These are phyloP conservation scores for Lepraria neglecta DNA, from an alignment of 495 filamentous ascomycete genomes.

Conservation along the genomic window DNA sequence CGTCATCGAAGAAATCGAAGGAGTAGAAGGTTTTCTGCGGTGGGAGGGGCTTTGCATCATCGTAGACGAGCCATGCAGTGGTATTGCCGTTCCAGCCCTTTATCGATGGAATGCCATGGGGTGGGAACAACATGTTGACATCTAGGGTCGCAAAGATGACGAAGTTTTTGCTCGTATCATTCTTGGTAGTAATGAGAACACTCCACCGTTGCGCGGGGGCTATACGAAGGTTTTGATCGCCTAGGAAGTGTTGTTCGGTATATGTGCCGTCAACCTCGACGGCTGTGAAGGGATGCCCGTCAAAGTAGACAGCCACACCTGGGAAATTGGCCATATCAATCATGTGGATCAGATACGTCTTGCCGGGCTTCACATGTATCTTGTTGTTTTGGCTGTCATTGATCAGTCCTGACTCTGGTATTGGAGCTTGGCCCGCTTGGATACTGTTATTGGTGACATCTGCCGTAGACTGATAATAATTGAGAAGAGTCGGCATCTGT, in stretches of 20 bases:
- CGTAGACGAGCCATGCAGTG: constrained; percentile 75
- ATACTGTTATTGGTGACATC: constrained; percentile 40
- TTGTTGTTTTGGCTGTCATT: constrained; percentile 53
- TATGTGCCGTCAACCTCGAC: constrained; percentile 51
- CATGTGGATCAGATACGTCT: constrained; percentile 73
- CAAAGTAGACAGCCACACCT: constrained; percentile 65
- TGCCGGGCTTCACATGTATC: constrained; percentile 60
- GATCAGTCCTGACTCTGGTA: constrained; percentile 49
- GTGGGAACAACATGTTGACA: constrained; percentile 22
- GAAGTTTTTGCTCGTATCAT: constrained; percentile 58
- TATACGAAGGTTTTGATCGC: constrained; percentile 46
- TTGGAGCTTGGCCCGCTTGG: constrained; percentile 45
- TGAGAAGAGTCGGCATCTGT: constrained; percentile 40
- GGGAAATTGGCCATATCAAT: constrained; percentile 71
- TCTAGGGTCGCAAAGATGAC: constrained; percentile 60
- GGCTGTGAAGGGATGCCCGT: constrained; percentile 58
- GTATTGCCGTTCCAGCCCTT: constrained; percentile 57
- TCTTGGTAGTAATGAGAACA: constrained; percentile 60
- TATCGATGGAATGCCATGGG: background rate
- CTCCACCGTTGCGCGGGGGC: constrained; percentile 65
- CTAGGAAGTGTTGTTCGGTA: constrained; percentile 51
- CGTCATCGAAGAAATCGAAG: constrained; percentile 43
- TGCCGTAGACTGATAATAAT: constrained; percentile 38
- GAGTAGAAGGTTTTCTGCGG: constrained; percentile 48
- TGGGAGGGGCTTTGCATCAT: constrained; percentile 53